Base-by-base conservation (phyloP, 2,329 filamentous ascomycete species). In the Westerdykella aurantiaca region DNA sequence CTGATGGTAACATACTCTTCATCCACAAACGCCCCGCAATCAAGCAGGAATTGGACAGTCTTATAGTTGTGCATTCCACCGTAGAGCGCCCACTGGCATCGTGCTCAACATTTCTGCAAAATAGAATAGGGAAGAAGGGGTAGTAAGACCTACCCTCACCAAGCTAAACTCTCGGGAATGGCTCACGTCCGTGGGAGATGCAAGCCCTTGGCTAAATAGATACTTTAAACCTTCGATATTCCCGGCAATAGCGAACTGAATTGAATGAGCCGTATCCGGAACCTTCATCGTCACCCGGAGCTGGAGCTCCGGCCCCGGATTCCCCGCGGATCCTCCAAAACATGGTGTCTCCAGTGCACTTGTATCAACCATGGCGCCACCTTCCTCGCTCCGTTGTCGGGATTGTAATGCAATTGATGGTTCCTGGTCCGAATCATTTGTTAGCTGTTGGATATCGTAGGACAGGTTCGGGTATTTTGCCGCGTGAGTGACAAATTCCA, bases 201-300 rank as follows among this genome's bases (percentile, higher is more conserved):
- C 31, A 17, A 35, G 16, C 6, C 39, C 31, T 10, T 37, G 11
- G 7, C 31, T 42, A 21, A 42, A 42, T 21, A 42, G 31, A 23
- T 37, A 9, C 22, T 42, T 42, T 31, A 42, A 42, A 21, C 31
- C 39, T 10, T 42, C 31, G 10, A 42, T 37, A 37, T 42, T 42
- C 7, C 39, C 39, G 9, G 13, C 21, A 10, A 22, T 10, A 16
- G 39, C 39, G n/a, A 42, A 42, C 5, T 21, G 7, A 11, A 42
- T 31, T 13, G 31, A 17, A 10, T 34, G 12, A 17, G 39, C 29
- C 9, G 12, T 14, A 25, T 42, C 39, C 7, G 39, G 39, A 6
- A 42, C 31, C 29, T 31, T 31, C 9, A 31, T 31, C 29, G 29
- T 31, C 29, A 31, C 29, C 29, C 29, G 29, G 29, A 31, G 29